Evolutionary conservation across 805 yeast species (phyloP), one percentile per base, ranked within the genome.

Genomic region (Blastobotrys terrestris): DNA sequence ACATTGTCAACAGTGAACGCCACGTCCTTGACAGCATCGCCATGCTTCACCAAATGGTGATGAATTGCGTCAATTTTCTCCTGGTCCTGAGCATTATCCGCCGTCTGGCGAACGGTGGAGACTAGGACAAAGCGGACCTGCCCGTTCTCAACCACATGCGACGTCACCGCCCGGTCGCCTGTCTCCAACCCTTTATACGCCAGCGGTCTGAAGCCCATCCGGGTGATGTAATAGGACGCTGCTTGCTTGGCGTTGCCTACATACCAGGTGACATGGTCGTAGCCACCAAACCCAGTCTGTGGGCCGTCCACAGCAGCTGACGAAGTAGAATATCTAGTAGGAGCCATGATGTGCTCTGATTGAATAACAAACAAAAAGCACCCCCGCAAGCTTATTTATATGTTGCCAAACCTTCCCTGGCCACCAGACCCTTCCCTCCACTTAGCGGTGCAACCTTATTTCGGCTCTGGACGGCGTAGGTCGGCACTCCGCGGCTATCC

Each of bases 21-120:
- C 8, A 88, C 79, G 62, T 88, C 94, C 64, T 80, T 80, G n/a
- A 87, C 87, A 3, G 88, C 86, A 63, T 86, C 91, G 1, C 95
- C 92, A 65, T 88, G 96, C 3, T 60, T 64, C 3, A 64, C 60
- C 5, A 82, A 67, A 58, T 78, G 82, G 11, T 65, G 60, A 55
- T 75, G 77, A 19, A 82, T 76, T 26, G 69, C 72, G 7, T 68
- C 55, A 18, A 73, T 63, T 16, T 55, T 52, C 5, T 20, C 39
- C 31, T 57, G 50, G 45, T 65, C 67, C 22, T 58, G 63, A 6
- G 64, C 56, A 4, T 51, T 41, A 5, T 61, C 55, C 11, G 43
- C n/a, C 19, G 18, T 18, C 8, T 26, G n/a, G 20, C 70, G 59
- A 40, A 75, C 58, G 0, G 79, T 71, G 11, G 77, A 67, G 14